phyloP scores from a whole-genome alignment of 148 eudicot genomes.

The Diospyros lotus region DNA sequence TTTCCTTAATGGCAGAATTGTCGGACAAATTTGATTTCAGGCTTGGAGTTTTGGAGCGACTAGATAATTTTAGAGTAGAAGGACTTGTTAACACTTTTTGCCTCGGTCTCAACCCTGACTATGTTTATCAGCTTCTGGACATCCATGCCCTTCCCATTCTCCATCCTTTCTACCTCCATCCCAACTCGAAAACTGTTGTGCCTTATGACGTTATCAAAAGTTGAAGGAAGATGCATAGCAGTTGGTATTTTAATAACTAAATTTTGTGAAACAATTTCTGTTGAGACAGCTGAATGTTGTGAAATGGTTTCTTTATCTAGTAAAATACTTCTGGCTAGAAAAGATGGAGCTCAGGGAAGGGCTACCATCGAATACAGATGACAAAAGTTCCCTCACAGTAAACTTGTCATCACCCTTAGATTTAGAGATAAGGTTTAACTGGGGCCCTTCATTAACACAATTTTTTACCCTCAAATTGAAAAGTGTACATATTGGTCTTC shows the following conservation, averaged over 20 bases:
- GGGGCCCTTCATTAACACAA: not conserved
- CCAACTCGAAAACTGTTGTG: constrained; percentile 51
- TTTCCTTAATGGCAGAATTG: constrained; percentile 27
- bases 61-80: constrained; percentile 26
- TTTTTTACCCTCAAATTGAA: too few relatives aligned
- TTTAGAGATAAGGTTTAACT: constrained; percentile 33
- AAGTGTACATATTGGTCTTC: too few relatives aligned
- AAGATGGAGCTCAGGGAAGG: not conserved
- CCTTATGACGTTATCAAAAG: constrained; percentile 45
- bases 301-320: not conserved
- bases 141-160: constrained; percentile 35
- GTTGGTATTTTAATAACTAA: constrained; percentile 32
- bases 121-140: constrained; percentile 38
- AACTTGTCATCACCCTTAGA: constrained; percentile 63
- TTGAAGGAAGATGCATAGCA: constrained; percentile 30
- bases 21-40: constrained; percentile 29
- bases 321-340: constrained; percentile 10
- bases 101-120: constrained; percentile 39
- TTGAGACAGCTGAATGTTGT: too few relatives aligned
- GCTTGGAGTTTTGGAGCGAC: constrained; percentile 26
- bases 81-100: constrained; percentile 31
- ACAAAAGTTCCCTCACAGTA: constrained; percentile 61
- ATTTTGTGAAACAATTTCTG: constrained; percentile 16
- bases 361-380: constrained; percentile 17
- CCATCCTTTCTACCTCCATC: constrained; percentile 44